A percentile compares a stretch with the other conserved stretches of the same genome.
Evolutionary conservation across 2,329 filamentous ascomycete genomes (phyloP).

Genomic region (Alternaria viburni): DNA sequence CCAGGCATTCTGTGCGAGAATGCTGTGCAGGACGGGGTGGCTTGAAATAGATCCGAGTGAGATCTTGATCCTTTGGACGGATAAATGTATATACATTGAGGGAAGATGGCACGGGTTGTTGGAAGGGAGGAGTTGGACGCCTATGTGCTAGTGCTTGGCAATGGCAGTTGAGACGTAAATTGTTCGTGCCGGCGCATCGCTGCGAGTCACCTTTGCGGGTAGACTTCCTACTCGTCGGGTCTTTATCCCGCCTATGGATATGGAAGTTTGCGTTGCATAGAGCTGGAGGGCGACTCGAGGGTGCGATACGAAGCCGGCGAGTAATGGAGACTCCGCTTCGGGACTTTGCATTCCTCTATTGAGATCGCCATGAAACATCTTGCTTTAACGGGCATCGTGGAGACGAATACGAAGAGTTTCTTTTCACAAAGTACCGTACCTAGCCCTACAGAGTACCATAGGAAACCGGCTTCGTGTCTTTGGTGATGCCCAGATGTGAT

Average conservation of each 20-base stretch:
- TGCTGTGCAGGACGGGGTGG: background rate
- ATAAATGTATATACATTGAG: background rate
- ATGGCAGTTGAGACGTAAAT: background rate
- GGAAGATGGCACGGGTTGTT: background rate
- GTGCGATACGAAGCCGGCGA: background rate
- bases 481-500: background rate
- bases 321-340: background rate
- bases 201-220: background rate
- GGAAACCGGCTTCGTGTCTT: background rate
- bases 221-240: background rate
- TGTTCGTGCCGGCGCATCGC: background rate
- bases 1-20: background rate
- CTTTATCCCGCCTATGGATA: background rate
- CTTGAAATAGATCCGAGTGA: background rate
- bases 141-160: background rate
- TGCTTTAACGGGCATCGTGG: background rate
- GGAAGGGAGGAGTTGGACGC: background rate
- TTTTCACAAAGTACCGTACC: background rate
- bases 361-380: background rate
- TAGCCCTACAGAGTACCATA: background rate
- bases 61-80: background rate
- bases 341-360: background rate
- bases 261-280: background rate
- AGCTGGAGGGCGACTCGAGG: background rate
- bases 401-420: background rate